phyloP scores from a whole-genome alignment of 768 basidiomycete species.

The Collybiopsis luxurians region DNA sequence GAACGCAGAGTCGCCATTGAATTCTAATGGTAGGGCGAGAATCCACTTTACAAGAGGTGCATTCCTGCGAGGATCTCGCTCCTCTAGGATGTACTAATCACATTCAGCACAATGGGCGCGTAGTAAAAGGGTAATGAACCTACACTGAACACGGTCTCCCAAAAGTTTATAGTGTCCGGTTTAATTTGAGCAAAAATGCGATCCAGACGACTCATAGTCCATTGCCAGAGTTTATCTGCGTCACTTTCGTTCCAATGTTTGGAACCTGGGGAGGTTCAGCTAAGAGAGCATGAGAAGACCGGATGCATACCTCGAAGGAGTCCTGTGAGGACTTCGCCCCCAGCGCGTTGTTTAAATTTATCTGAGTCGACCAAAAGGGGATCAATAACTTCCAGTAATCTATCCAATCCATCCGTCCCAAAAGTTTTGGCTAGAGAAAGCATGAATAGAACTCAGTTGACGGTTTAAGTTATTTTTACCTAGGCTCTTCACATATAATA shows the following conservation, averaged over 20 bases:
- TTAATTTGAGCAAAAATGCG: constrained; percentile 72
- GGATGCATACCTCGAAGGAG: constrained; percentile 5
- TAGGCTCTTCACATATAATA: constrained; percentile 37
- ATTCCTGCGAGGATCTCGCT: constrained; percentile 80
- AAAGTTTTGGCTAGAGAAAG: constrained; percentile 60
- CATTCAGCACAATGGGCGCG: not conserved
- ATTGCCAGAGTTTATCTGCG: constrained; percentile 63
- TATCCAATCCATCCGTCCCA: constrained; percentile 48
- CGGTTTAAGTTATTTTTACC: constrained; percentile 22
- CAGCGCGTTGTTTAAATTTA: constrained; percentile 84
- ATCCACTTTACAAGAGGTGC: constrained; percentile 76
- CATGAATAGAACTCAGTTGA: not conserved
- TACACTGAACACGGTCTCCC: constrained; percentile 67
- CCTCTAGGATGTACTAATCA: constrained; percentile 49
- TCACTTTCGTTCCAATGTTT: constrained; percentile 76
- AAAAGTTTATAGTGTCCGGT: constrained; percentile 78
- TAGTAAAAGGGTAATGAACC: constrained; percentile 14
- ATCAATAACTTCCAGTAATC: constrained; percentile 55
- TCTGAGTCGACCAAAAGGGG: constrained; percentile 61
- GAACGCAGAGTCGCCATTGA: constrained; percentile 84
- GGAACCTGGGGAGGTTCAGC: constrained; percentile 45
- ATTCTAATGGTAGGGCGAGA: constrained; percentile 72
- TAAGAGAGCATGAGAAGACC: not conserved
- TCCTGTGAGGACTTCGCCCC: constrained; percentile 44
- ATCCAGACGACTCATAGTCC: constrained; percentile 62